Evolutionary conservation across 306 rosid species (phyloP), one percentile per base, ranked within the genome.

Genomic region (Luffa aegyptiaca): DNA sequence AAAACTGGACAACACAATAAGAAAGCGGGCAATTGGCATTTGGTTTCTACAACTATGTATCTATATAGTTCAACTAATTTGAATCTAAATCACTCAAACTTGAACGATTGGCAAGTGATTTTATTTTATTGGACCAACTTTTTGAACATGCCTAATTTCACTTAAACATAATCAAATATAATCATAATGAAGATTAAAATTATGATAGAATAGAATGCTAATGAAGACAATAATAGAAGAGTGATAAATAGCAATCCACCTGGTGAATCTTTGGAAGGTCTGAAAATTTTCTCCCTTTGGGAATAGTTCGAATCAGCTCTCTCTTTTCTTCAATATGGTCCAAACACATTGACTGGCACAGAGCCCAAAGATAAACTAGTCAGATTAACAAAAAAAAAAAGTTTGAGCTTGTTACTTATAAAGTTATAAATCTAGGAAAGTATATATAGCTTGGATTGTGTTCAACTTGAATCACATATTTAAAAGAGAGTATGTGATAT

Each of bases 211-310:
- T 66, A 35, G 33, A 68, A 42, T 39, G 51, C 6, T 18, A 68
- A 8, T 18, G 53, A 42, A n/a, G 75, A 42, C 8, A 68, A 10
- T 12, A 75, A 10, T 53, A 9, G 39, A 41, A 16, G n/a, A 10
- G 41, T 75, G 33, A 42, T 2, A 39, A 45, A 53, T 2, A 11
- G 8, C 8, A 55, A 80, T 7, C 87, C 82, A 91, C 97, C 97
- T 92, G 97, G 65, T 79, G 78, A 84, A 94, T 90, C 84, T 85
- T 88, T 63, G 96, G 90, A 31, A 94, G 82, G 16, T 87, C 90
- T 42, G 88, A 86, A 81, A 92, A 81, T 72, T 84, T 88, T 75
- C 96, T 75, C 78, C 80, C 89, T 82, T 84, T 85, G 41, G 87
- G 90, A 73, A 92, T 82, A 52, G 93, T 88, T 83, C 84, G 64